Base-by-base conservation (phyloP, 2,329 filamentous ascomycete genomes). In the Zelopaecilomyces penicillatus region DNA sequence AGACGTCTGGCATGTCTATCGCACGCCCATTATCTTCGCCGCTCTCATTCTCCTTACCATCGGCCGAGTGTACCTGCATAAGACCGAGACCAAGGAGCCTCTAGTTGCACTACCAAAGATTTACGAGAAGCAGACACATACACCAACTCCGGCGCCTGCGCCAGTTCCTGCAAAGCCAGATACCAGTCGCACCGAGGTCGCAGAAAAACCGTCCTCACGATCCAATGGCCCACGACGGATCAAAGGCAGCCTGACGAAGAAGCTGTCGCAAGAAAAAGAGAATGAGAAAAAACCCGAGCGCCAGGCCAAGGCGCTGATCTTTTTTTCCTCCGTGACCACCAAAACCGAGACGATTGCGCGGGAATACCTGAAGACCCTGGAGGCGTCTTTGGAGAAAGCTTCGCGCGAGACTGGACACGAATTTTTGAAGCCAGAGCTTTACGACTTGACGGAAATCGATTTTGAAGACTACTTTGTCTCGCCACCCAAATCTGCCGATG, bases 381-480 rank as follows among this genome's bases (percentile, higher is more conserved):
- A 70, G 19, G 49, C 57, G 52, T 55, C 77, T 11, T 71, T 86
- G 12, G 66, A 74, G 6, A 64, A 68, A 10, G 66, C 85, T 8
- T 57, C 63, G 7, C 54, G 55, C 41, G 58, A 63, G 11, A 58
- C 62, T 0, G 57, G 57, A 4, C 64, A 63, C 29, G 56, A 57
- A 5, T 76, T 76, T 51, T 58, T 74, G 1, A 67, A 76, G 33
- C 82, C 87, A 1, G 71, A 85, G 57, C 64, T 88, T 8, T 71
- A 85, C 46, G 88, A 97, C 57, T 68, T 97, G 28, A 82, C 90
- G 3, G 83, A 95, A 49, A 76, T 94, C 43, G 91, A 97, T 56
- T 87, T 91, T 55, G 91, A 98, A 56, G 89, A 96, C 58, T 95
- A 85, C 65, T 97, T 97, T 59, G 80, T 95, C 46, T 77, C 75